phyloP scores from a whole-genome alignment of 2,329 filamentous ascomycete species.

The Botrytis cinerea region DNA sequence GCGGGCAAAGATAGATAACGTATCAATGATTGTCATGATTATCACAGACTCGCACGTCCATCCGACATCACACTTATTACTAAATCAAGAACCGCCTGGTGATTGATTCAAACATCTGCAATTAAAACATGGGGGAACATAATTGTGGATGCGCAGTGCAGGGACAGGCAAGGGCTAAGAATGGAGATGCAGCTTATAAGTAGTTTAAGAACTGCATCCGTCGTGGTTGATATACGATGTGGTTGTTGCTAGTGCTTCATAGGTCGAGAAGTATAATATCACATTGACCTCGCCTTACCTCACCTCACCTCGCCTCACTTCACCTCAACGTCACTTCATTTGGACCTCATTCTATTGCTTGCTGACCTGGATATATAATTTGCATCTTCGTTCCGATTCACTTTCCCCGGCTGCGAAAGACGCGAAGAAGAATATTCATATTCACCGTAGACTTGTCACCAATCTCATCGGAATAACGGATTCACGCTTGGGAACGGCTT shows the following conservation, averaged over 20 bases:
- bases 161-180: not conserved
- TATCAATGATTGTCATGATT: not conserved
- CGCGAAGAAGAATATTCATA: not conserved
- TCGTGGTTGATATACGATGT: not conserved
- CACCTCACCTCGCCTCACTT: not conserved
- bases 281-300: conserved; percentile 1
- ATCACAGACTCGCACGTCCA: not conserved
- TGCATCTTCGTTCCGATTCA: not conserved
- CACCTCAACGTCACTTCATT: not conserved
- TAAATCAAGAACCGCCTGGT: not conserved
- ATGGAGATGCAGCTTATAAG: not conserved
- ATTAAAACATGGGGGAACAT: not conserved
- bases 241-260: not conserved
- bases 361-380: no score
- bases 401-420: not conserved
- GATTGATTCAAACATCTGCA: not conserved
- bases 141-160: not conserved
- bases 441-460: not conserved
- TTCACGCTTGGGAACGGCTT: conserved; percentile 1
- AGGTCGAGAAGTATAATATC: not conserved
- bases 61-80: not conserved
- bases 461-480: conserved; percentile 7
- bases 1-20: conserved; percentile 2
- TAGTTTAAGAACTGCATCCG: not conserved
- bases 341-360: not conserved